Evolutionary conservation across 441 rosid species (phyloP).

Genomic region (Cnidoscolus chayamansa): DNA sequence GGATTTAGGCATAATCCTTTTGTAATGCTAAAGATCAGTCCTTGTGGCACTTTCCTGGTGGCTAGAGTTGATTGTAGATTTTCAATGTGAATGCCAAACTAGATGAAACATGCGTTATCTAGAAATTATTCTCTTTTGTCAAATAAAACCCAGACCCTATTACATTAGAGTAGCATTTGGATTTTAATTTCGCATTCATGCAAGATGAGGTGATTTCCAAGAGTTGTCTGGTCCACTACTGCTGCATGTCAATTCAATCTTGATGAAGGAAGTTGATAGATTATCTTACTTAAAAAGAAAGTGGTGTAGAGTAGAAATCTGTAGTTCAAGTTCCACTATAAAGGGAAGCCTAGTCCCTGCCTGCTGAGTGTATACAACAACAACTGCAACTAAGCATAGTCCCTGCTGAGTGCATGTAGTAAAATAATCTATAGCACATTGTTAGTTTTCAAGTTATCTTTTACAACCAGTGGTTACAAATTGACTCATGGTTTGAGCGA

Average conservation of each 20-base stretch:
- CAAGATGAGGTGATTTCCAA: not conserved
- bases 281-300: not conserved
- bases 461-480: not conserved
- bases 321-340: not conserved
- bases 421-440: too few relatives aligned
- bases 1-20: not conserved
- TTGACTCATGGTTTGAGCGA: not conserved
- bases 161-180: not conserved
- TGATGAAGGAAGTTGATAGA: not conserved
- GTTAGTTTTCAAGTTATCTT: not conserved
- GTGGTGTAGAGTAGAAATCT: not conserved
- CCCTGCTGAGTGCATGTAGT: not conserved
- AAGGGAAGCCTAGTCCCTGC: not conserved
- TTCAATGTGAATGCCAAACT: conserved; percentile 2
- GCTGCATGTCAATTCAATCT: not conserved
- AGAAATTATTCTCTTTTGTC: not conserved
- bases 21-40: too few relatives aligned
- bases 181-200: not conserved
- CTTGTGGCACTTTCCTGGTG: not conserved
- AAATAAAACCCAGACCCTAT: not conserved
- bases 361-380: not conserved
- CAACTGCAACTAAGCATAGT: not conserved
- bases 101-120: not conserved
- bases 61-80: conserved; percentile 8
- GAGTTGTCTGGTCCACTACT: not conserved